These are phyloP conservation scores for Amanita exitialis DNA, from an alignment of 768 basidiomycete genomes.

Conservation along the genomic window DNA sequence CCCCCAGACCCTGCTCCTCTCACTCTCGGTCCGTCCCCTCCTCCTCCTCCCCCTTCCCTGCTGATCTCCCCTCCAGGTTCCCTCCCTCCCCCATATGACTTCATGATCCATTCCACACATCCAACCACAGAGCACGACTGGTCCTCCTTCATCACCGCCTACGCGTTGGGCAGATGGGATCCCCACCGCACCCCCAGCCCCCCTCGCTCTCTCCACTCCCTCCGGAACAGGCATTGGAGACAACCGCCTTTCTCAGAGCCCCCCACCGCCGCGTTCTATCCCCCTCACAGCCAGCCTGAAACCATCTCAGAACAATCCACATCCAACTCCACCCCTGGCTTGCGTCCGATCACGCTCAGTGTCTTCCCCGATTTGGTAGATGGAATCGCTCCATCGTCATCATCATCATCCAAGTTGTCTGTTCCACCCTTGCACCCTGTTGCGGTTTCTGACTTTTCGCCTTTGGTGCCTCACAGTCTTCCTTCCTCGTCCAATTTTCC, in stretches of 20 bases:
- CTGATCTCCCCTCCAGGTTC: constrained; percentile 7
- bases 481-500: constrained; percentile 17
- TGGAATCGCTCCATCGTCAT: constrained; percentile 3
- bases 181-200: constrained; percentile 59
- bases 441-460: neutral
- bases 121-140: constrained; percentile 42
- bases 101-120: constrained; percentile 1
- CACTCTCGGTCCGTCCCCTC: constrained; percentile 13
- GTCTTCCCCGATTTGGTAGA: constrained; percentile 1
- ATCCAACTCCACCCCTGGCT: neutral
- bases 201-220: constrained; percentile 24
- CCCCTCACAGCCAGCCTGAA: neutral
- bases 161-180: constrained; percentile 73
- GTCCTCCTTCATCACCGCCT: constrained; percentile 68
- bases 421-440: constrained; percentile 1
- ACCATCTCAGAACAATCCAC: neutral
- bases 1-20: constrained; percentile 8
- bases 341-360: neutral
- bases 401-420: constrained; percentile 9
- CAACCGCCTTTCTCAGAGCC: constrained; percentile 18
- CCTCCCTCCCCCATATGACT: constrained; percentile 14
- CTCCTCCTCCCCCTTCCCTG: neutral
- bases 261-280: constrained; percentile 9
- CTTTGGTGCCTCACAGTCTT: constrained; percentile 5
- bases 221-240: constrained; percentile 6